Conservation (phyloP, 352 stramenopile species). For the Globisporangium cystogenes region DNA sequence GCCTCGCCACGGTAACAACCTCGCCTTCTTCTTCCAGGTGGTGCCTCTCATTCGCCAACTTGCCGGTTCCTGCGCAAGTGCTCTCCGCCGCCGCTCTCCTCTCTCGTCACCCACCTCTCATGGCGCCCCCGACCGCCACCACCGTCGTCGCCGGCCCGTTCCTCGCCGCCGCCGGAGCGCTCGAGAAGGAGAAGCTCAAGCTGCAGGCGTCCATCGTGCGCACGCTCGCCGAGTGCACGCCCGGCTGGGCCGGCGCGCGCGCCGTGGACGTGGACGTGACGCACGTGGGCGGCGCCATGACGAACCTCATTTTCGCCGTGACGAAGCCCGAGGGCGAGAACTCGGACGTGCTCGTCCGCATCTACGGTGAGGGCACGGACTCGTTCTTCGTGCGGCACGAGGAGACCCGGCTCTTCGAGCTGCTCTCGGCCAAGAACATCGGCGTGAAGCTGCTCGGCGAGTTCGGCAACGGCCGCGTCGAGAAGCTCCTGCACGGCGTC, state of each 20-base stretch:
- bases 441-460: slow-evolving; percentile 70
- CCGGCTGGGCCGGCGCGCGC: slow-evolving; percentile 47
- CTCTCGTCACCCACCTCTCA: not conserved
- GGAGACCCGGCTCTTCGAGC: slow-evolving; percentile 71
- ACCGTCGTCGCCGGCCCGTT: slow-evolving; percentile 52
- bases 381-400: slow-evolving; percentile 75
- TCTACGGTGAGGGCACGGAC: slow-evolving; percentile 81
- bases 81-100: not conserved
- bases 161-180: slow-evolving; percentile 37
- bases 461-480: slow-evolving; percentile 68
- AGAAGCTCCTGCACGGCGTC: slow-evolving; percentile 69
- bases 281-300: slow-evolving; percentile 76
- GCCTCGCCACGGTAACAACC: too few relatives aligned
- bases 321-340: slow-evolving; percentile 63
- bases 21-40: not conserved
- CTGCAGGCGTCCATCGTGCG: slow-evolving; percentile 63
- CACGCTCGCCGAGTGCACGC: slow-evolving; percentile 47
- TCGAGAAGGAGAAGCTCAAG: slow-evolving; percentile 66
- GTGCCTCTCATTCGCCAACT: slow-evolving; percentile 20
- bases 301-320: slow-evolving; percentile 81
- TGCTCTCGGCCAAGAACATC: slow-evolving; percentile 65
- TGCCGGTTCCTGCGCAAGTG: slow-evolving; percentile 16
- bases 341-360: slow-evolving; percentile 62
- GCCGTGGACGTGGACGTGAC: slow-evolving; percentile 56
- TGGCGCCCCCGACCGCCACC: slow-evolving; percentile 24